Conservation (phyloP, 2,329 filamentous ascomycete species). For the Nemania diffusa region DNA sequence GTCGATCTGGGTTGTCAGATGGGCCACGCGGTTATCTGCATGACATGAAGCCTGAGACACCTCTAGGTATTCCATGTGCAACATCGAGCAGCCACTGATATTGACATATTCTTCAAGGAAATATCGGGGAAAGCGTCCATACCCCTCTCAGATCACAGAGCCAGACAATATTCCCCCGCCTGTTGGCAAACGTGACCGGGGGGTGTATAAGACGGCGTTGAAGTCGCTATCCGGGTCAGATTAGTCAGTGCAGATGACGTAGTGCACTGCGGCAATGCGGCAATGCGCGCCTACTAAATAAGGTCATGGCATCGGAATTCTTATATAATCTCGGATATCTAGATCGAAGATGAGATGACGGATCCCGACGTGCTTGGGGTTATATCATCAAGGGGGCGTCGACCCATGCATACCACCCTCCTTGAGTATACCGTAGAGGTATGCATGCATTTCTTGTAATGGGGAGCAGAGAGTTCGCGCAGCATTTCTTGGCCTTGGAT, state of each 20-base stretch:
- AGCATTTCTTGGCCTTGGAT: background rate
- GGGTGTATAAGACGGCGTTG: slow-evolving; percentile 17
- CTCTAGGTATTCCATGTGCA: slow-evolving; percentile 18
- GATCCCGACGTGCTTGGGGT: background rate
- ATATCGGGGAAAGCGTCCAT: background rate
- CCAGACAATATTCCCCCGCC: slow-evolving; percentile 7
- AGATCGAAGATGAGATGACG: slow-evolving; percentile 29
- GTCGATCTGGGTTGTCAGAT: slow-evolving; percentile 25
- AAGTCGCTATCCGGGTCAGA: slow-evolving; percentile 19
- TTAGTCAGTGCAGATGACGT: slow-evolving; percentile 32
- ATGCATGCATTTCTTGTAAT: background rate
- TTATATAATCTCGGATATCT: slow-evolving; percentile 29
- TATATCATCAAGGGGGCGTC: background rate
- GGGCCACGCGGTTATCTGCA: slow-evolving; percentile 34
- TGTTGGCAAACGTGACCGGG: slow-evolving; percentile 13
- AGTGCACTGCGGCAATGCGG: slow-evolving; percentile 7
- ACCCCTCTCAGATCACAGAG: background rate
- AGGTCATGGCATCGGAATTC: slow-evolving; percentile 9
- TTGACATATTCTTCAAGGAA: slow-evolving; percentile 7
- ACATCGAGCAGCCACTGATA: slow-evolving; percentile 9
- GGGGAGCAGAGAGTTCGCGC: background rate
- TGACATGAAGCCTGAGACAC: slow-evolving; percentile 23
- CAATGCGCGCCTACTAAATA: slow-evolving; percentile 11
- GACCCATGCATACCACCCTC: slow-evolving; percentile 11
- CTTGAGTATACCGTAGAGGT: background rate